A percentile compares a stretch with the other conserved stretches of the same genome.
These are phyloP conservation scores for Aspergillus amoenus DNA, from an alignment of 2,329 filamentous ascomycete species.

Conservation along the genomic window DNA sequence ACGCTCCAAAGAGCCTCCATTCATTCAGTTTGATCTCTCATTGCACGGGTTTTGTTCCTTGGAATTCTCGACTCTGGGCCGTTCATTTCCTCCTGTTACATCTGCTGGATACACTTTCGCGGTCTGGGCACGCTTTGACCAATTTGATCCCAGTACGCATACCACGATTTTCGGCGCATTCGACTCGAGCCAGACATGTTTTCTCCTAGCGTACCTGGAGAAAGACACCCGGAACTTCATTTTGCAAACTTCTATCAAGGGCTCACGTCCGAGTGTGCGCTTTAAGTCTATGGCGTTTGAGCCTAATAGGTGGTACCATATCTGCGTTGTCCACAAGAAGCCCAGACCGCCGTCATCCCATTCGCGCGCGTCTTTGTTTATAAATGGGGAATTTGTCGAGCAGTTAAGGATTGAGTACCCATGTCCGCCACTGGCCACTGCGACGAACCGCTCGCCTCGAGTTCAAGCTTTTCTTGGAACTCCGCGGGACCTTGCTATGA, in stretches of 20 bases:
- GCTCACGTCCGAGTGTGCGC: conserved; percentile 81
- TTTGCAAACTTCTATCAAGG: conserved; percentile 88
- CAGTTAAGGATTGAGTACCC: conserved; percentile 90
- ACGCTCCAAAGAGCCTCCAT: conserved; percentile 73
- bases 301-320: conserved; percentile 84
- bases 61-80: conserved; percentile 82
- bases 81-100: conserved; percentile 77
- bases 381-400: conserved; percentile 92
- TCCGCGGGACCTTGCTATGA: conserved; percentile 78
- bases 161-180: conserved; percentile 96
- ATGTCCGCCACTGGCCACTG: conserved; percentile 65
- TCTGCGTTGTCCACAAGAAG: conserved; percentile 80
- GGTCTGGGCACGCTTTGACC: conserved; percentile 84
- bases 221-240: conserved; percentile 93
- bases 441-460: conserved; percentile 51
- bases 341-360: conserved; percentile 71
- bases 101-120: conserved; percentile 85
- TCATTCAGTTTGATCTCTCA: conserved; percentile 92
- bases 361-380: conserved; percentile 82
- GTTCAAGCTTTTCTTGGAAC: conserved; percentile 94
- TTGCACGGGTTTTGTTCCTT: conserved; percentile 84
- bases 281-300: conserved; percentile 83
- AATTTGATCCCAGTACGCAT: conserved; percentile 79
- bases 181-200: conserved; percentile 88
- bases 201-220: conserved; percentile 89